Conservation (phyloP, 306 rosid genomes). For the Dryas alaskensis region DNA sequence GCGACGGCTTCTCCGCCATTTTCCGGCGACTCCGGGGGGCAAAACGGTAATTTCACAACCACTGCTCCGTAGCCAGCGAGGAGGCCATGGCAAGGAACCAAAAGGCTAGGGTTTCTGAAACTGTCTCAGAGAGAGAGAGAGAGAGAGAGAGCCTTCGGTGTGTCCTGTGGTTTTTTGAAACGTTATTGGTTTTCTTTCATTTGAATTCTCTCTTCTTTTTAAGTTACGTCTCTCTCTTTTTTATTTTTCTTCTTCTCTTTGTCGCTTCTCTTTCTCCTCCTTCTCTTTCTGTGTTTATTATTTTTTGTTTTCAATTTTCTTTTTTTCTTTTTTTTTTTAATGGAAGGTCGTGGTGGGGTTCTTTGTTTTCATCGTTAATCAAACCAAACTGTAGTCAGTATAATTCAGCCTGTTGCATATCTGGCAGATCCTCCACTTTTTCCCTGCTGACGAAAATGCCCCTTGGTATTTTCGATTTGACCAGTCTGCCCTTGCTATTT, state of each 20-base stretch:
- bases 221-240: neutral
- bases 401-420: constrained; percentile 28
- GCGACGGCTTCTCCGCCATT: constrained; percentile 42
- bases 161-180: neutral
- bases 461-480: neutral
- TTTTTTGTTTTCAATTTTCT: neutral
- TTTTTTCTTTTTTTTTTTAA: neutral
- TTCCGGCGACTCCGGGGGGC: constrained; percentile 26
- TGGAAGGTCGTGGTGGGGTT: neutral
- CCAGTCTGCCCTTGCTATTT: neutral
- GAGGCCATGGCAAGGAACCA: constrained; percentile 28
- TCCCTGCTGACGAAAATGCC: constrained; percentile 21
- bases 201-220: too few species aligned
- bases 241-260: neutral
- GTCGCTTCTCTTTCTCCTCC: constrained; percentile 20
- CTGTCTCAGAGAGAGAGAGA: neutral
- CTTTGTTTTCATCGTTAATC: constrained; percentile 42
- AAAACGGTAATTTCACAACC: constrained; percentile 17
- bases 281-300: constrained; percentile 12
- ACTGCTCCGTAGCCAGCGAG: constrained; percentile 8
- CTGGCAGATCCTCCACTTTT: constrained; percentile 25
- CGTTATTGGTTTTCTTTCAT: neutral
- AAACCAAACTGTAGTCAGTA: constrained; percentile 8
- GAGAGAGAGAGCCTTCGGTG: constrained; percentile 17
- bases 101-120: constrained; percentile 22